Base-by-base conservation (phyloP, 495 filamentous ascomycete species). In the Glarea lozoyensis region DNA sequence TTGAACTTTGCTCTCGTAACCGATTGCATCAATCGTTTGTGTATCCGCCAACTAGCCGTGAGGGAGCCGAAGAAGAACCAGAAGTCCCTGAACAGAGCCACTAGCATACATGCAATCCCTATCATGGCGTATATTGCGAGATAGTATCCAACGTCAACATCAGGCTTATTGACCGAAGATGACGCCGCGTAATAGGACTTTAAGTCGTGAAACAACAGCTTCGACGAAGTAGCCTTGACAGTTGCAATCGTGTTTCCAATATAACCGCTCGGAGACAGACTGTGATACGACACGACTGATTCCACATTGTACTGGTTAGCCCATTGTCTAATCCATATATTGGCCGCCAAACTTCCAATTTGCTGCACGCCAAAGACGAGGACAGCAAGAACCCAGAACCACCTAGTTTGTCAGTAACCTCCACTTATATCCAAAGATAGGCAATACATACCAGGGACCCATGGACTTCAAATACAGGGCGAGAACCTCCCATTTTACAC, bases 301-400 rank as follows among this genome's bases (percentile, higher is more conserved):
- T 54, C 54, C 10, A 59, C 58, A 3, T 66, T 53, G 47, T 76
- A 76, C 43, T 76, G 70, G 44, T 75, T 75, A 6, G 71, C 66
- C 93, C 93, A 99, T 54, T 90, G 70, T 51, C 86, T 76, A 49
- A 99, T 93, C 93, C 93, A 99, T 29, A 97, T 60, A 51, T 85
- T 94, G 13, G 85, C 88, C 9, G 83, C 84, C 11, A 97, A 84
- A 10, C 81, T 81, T 13, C 81, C 81, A 20, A 93, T 52, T 57
- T 97, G 90, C 56, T 95, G 86, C 34, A 80, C 62, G 11, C 66
- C 74, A 56, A 99, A 97, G 31, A 86, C 75, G 0, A 76, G 37
- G 16, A 79, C 59, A 16, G 89, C 84, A 35, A 79, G 54, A 33
- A 82, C 55, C 93, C 93, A 99, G 57, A 88, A 99, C 70, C 85